These are phyloP conservation scores for Aspergillus versicolor DNA, from an alignment of 2,329 filamentous ascomycete genomes.

Conservation along the genomic window DNA sequence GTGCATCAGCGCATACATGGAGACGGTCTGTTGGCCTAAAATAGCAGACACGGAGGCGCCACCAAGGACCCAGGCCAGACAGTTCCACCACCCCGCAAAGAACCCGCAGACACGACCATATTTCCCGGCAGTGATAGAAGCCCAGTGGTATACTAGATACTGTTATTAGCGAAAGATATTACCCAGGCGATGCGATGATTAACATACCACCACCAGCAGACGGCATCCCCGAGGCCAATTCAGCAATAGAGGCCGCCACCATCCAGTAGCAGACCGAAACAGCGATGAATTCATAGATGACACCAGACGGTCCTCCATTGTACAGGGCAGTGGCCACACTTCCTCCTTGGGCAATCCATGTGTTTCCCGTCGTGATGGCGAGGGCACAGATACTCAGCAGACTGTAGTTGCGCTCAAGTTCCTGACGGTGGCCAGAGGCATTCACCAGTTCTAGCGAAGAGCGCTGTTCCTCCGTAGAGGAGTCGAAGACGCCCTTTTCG, in stretches of 20 bases:
- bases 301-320: slow-evolving; percentile 63
- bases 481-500: slow-evolving; percentile 24
- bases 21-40: slow-evolving; percentile 58
- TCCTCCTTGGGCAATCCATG: slow-evolving; percentile 64
- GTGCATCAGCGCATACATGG: slow-evolving; percentile 62
- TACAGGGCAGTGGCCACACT: slow-evolving; percentile 58
- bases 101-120: slow-evolving; percentile 54
- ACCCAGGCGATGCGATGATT: not conserved
- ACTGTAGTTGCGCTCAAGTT: slow-evolving; percentile 63
- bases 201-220: slow-evolving; percentile 53
- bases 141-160: slow-evolving; percentile 59
- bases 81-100: slow-evolving; percentile 48
- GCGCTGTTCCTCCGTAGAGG: slow-evolving; percentile 24
- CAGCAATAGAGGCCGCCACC: slow-evolving; percentile 59
- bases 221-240: slow-evolving; percentile 62
- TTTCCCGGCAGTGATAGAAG: slow-evolving; percentile 57
- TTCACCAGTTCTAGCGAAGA: slow-evolving; percentile 53
- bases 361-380: slow-evolving; percentile 63
- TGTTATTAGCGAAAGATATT: not conserved
- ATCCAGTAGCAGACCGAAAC: slow-evolving; percentile 57
- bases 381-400: slow-evolving; percentile 60
- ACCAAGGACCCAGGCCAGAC: slow-evolving; percentile 59
- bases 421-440: slow-evolving; percentile 63
- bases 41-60: slow-evolving; percentile 60
- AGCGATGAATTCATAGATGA: slow-evolving; percentile 60